Evolutionary conservation across 768 basidiomycete species (phyloP), one percentile per base, ranked within the genome.

Genomic region (Neoboletus magnificus): DNA sequence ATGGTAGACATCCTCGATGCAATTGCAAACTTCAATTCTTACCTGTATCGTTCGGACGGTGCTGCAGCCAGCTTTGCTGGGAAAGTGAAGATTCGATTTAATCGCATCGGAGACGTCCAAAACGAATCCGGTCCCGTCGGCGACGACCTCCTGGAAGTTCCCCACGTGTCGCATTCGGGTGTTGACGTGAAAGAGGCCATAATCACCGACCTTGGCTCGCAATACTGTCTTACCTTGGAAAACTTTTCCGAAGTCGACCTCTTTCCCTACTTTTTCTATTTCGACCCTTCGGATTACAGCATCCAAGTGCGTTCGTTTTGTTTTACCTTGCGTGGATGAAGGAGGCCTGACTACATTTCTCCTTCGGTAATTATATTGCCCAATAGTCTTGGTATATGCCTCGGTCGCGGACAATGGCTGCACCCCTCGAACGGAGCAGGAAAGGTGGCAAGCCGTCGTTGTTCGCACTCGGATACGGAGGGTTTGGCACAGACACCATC

Each of bases 201-300:
- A 0, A 55, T 65, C 35, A 56, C 58, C 3, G 56, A 60, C 39
- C 42, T 66, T 11, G 39, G 44, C 9, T 8, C 25, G 7, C 45
- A 7, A 15, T 66, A 66, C 41, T 41, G 64, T 9, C 20, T 66
- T 20, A 65, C 61, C 29, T 43, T 60, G 52, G 54, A 61, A 44
- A 65, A 63, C 45, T 30, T 0, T 16, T 66, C 64, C 29, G 45
- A 56, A 0, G 52, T 51, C 48, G 56, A 63, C 35, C 52, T 66
- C 0, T 65, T 63, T 15, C 64, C 64, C 18, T 65, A 66, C 52
- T 25, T 65, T n/a, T 65, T 66, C 55, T 65, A 62, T 33, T 62
- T 65, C 23, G 64, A 65, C 13, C 64, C 64, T 10, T 60, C 54
- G 4, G 64, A 66, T 40, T 66, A 65, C 10, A 42, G 55, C 23